These are phyloP conservation scores for Dryas alaskensis DNA, from an alignment of 306 rosid species.

Conservation along the genomic window DNA sequence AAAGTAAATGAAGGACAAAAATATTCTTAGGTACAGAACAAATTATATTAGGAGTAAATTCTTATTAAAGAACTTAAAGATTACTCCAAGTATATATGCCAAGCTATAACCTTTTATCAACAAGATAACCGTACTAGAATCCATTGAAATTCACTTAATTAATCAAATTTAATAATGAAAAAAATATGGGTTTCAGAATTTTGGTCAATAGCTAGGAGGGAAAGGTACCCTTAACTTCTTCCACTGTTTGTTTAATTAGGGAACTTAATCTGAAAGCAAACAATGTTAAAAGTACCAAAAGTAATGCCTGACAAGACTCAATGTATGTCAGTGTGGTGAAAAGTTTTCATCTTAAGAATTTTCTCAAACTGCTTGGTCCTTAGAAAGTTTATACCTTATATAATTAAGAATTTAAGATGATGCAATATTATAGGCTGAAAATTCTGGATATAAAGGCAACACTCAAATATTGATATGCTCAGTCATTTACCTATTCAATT, in stretches of 20 bases:
- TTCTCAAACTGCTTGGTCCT: background rate
- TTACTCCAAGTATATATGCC: slow-evolving; percentile 21
- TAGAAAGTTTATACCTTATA: background rate
- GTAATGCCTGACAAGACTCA: background rate
- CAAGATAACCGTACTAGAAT: background rate
- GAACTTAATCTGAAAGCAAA: slow-evolving; percentile 8
- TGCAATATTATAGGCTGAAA: background rate
- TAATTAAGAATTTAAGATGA: background rate
- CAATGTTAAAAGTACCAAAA: background rate
- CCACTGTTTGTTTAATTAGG: background rate
- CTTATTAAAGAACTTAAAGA: slow-evolving; percentile 4
- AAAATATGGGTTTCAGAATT: background rate
- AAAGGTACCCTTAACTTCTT: background rate
- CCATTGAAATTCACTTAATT: background rate
- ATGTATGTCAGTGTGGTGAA: background rate
- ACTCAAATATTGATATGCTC: too few relatives aligned
- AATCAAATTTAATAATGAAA: background rate
- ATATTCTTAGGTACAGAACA: background rate
- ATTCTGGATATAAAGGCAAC: too few relatives aligned
- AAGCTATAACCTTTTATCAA: background rate
- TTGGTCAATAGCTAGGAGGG: background rate
- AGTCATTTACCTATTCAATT: background rate
- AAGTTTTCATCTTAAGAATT: background rate
- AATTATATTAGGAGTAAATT: background rate
- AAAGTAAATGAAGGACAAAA: too few relatives aligned